Conservation (phyloP, 2,329 filamentous ascomycete species). For the Thielaviopsis populi region DNA sequence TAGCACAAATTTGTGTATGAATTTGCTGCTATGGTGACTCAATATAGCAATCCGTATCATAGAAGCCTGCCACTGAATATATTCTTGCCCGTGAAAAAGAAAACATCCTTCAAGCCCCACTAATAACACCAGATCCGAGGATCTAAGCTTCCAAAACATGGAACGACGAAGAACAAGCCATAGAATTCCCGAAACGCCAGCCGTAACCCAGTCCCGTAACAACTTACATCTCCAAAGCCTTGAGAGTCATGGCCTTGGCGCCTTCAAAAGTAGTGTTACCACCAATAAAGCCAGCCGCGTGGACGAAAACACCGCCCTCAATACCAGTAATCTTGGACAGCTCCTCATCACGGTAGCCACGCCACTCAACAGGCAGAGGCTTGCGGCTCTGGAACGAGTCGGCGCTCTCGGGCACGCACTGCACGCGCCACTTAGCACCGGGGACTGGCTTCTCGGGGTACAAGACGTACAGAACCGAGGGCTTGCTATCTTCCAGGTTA, state of each 20-base stretch:
- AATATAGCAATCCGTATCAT: no score
- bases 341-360: constrained; percentile 75
- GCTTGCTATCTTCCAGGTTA: constrained; percentile 54
- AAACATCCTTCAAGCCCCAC: neutral
- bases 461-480: constrained; percentile 62
- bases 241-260: constrained; percentile 68
- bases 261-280: constrained; percentile 88
- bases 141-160: neutral
- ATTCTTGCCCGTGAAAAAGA: neutral
- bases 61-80: neutral
- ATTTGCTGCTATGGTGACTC: neutral
- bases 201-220: neutral
- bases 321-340: constrained; percentile 58
- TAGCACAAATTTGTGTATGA: neutral
- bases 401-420: constrained; percentile 71
- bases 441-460: constrained; percentile 70
- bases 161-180: neutral
- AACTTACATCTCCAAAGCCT: constrained; percentile 38
- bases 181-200: constrained; percentile 7
- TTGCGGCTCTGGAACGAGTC: constrained; percentile 87
- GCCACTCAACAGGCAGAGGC: constrained; percentile 79
- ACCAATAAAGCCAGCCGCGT: constrained; percentile 90
- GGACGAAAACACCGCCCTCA: constrained; percentile 73
- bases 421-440: constrained; percentile 80
- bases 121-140: neutral